A percentile compares a stretch with the other conserved stretches of the same genome.
phyloP scores from a whole-genome alignment of 1,284 basidiomycete genomes.

The Ustilago crameri region DNA sequence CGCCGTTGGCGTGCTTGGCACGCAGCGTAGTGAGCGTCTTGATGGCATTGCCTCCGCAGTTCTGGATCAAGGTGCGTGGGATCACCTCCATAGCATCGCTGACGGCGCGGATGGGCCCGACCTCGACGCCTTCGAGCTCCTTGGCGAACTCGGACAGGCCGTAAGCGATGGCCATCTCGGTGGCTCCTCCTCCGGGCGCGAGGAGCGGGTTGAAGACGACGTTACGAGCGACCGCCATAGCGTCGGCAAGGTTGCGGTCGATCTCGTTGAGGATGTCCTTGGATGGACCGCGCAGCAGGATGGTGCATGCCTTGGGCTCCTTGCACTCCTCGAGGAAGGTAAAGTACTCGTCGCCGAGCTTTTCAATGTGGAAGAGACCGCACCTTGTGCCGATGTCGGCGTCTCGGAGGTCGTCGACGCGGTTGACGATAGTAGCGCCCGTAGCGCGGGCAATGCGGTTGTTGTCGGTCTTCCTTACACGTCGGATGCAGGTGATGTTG shows the following conservation, averaged over 20 bases:
- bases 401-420: conserved; percentile 92
- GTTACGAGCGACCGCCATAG: conserved; percentile 96
- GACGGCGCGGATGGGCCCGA: conserved; percentile 89
- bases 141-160: conserved; percentile 86
- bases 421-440: conserved; percentile 95
- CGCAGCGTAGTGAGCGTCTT: conserved; percentile 86
- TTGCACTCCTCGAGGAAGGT: conserved; percentile 93
- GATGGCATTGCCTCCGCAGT: conserved; percentile 94
- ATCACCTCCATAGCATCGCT: conserved; percentile 98
- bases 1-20: conserved; percentile 92
- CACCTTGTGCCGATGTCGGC: conserved; percentile 90
- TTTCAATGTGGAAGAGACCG: conserved; percentile 94
- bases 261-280: conserved; percentile 99
- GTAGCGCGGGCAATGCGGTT: conserved; percentile 96
- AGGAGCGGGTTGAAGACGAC: conserved; percentile 94
- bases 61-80: conserved; percentile 92
- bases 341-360: conserved; percentile 97
- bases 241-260: conserved; percentile 95
- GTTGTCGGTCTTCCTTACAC: conserved; percentile 97
- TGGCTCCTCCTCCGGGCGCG: conserved; percentile 93
- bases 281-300: conserved; percentile 95
- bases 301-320: conserved; percentile 96
- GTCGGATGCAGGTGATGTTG: conserved; percentile 89
- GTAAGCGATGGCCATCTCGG: conserved; percentile 96
- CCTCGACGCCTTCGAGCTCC: conserved; percentile 78